Percentiles rank a stretch among this genome's conserved stretches.
Conservation (phyloP, 2,329 filamentous ascomycete genomes). For the Esteya vermicola region DNA sequence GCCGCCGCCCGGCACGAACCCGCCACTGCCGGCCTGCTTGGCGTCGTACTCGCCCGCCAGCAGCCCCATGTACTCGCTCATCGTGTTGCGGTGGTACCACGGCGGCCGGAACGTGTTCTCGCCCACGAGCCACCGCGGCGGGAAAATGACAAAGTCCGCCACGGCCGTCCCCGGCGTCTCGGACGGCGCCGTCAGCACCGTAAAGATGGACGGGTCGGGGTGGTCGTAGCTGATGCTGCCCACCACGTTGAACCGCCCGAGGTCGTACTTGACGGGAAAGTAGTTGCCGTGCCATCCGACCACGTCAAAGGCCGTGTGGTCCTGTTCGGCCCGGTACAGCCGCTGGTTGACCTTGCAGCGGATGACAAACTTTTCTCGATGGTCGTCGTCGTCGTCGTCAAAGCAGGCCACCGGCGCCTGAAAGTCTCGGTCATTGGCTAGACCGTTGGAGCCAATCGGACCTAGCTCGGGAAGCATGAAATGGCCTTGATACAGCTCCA, state of each 20-base stretch:
- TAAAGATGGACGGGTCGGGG: slow-evolving; percentile 67
- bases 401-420: slow-evolving; percentile 57
- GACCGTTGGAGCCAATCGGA: slow-evolving; percentile 57
- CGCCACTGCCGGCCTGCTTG: slow-evolving; percentile 40
- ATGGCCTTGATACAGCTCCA: slow-evolving; percentile 61
- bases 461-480: slow-evolving; percentile 59
- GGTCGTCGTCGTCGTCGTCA: slow-evolving; percentile 42
- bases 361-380: slow-evolving; percentile 32
- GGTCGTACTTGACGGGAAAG: slow-evolving; percentile 70
- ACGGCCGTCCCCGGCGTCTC: slow-evolving; percentile 46
- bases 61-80: slow-evolving; percentile 51
- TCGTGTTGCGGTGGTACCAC: slow-evolving; percentile 58
- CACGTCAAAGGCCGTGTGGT: slow-evolving; percentile 61
- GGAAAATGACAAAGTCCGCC: slow-evolving; percentile 61
- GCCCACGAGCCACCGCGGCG: slow-evolving; percentile 54
- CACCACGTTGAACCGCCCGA: slow-evolving; percentile 62
- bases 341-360: slow-evolving; percentile 53
- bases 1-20: slow-evolving; percentile 45
- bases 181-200: slow-evolving; percentile 51
- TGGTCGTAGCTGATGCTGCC: slow-evolving; percentile 64
- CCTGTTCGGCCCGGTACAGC: slow-evolving; percentile 50
- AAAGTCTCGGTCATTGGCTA: slow-evolving; percentile 67
- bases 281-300: slow-evolving; percentile 73
- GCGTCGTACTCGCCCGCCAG: slow-evolving; percentile 47
- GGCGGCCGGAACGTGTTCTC: slow-evolving; percentile 59